Evolutionary conservation across 371 early-diverging fungal species (phyloP).

Genomic region (Mortierella sp.): DNA sequence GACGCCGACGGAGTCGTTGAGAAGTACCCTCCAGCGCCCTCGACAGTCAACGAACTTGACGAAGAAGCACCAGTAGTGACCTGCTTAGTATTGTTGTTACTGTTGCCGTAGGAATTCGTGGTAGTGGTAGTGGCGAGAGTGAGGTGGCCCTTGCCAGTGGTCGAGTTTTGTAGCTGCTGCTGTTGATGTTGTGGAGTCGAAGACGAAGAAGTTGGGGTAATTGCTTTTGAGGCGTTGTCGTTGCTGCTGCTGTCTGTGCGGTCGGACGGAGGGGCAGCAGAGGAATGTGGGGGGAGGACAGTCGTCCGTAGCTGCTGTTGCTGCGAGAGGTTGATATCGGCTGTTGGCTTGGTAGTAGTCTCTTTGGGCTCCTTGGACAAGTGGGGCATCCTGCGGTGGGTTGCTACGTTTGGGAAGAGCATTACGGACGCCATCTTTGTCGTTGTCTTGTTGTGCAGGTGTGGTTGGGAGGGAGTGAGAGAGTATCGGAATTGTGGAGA

Average conservation of each 20-base stretch:
- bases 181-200: neutral
- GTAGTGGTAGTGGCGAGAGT: neutral
- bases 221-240: neutral
- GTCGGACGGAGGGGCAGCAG: neutral
- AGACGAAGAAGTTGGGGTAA: neutral
- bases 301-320: slow-evolving; percentile 12
- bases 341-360: neutral
- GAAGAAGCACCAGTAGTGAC: neutral
- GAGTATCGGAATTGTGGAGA: neutral
- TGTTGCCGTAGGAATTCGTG: too few relatives aligned
- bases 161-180: neutral
- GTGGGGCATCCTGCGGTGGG: slow-evolving; percentile 53
- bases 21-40: neutral
- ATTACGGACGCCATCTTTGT: slow-evolving; percentile 27
- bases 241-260: slow-evolving; percentile 18
- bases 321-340: neutral
- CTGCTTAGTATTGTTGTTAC: neutral
- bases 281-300: neutral
- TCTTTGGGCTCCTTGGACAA: slow-evolving; percentile 24
- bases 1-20: too few relatives aligned
- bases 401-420: slow-evolving; percentile 49
- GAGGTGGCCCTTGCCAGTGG: neutral
- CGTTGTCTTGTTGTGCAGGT: neutral
- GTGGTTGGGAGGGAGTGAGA: neutral
- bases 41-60: neutral